These are phyloP conservation scores for Thelonectria rubi DNA, from an alignment of 2,329 filamentous ascomycete genomes.

Conservation along the genomic window DNA sequence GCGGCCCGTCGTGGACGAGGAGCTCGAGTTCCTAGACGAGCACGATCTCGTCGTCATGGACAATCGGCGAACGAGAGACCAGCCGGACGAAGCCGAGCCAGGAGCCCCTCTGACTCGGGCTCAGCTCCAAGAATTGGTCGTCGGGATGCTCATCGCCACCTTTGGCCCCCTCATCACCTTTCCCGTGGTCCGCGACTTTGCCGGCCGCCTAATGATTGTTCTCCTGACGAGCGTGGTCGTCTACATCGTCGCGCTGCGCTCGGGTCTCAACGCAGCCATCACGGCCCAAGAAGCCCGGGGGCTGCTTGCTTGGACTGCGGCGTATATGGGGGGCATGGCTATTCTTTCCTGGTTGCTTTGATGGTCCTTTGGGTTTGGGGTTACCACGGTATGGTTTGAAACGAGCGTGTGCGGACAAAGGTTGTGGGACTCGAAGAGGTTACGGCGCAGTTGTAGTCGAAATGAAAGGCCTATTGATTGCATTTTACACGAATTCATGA, in stretches of 20 bases:
- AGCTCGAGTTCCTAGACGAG: slow-evolving; percentile 67
- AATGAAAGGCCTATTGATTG: no score
- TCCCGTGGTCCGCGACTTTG: slow-evolving; percentile 63
- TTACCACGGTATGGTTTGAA: background rate
- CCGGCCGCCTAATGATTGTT: slow-evolving; percentile 66
- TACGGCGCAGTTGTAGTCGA: no score
- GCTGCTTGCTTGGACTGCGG: slow-evolving; percentile 41
- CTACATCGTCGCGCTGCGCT: slow-evolving; percentile 43
- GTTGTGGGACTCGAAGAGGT: background rate
- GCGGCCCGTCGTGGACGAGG: slow-evolving; percentile 64
- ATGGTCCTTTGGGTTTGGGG: background rate
- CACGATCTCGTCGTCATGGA: slow-evolving; percentile 57
- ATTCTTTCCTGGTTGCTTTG: slow-evolving; percentile 38
- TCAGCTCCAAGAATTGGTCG: slow-evolving; percentile 14
- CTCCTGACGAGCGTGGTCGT: slow-evolving; percentile 60
- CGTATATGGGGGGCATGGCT: slow-evolving; percentile 51
- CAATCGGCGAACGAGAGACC: slow-evolving; percentile 6
- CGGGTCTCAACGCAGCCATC: slow-evolving; percentile 30
- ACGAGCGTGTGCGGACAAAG: background rate
- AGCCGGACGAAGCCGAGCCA: background rate
- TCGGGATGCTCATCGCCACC: slow-evolving; percentile 48
- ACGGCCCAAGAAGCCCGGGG: slow-evolving; percentile 33
- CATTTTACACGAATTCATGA: no score
- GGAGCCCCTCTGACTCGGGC: slow-evolving; percentile 4
- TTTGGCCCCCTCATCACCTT: slow-evolving; percentile 68